Base-by-base conservation (phyloP, 148 eudicot genomes). In the Mesembryanthemum crystallinum region DNA sequence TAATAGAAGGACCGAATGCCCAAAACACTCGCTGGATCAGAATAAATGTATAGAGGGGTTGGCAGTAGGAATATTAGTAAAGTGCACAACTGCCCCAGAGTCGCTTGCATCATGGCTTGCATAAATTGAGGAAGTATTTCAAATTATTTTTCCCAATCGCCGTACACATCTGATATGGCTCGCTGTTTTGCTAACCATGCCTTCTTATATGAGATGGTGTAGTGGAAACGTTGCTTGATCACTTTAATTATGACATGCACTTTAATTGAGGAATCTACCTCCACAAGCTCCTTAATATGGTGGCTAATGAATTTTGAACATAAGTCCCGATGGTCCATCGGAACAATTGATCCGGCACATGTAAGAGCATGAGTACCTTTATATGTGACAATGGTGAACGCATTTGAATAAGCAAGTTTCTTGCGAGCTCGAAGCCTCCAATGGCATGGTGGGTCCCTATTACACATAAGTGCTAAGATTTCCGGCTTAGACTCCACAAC, bases 71-170 rank as follows among this genome's bases (percentile, higher is more conserved):
- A 24, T 25, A 49, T 47, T 25, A 47, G 2, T 17, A 45, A 45
- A 69, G 2, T 69, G 21, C 2, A 69, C 59, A 69, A 69, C 28
- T 5, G 59, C 47, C 12, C 73, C 37, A 18, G 73, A 33, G n/a
- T 69, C 47, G 73, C 58, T 32, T 32, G 45, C 11, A 54, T 54
- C 42, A 71, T 29, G 12, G 63, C 62, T 32, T 71, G 62, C 62
- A 71, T 71, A 14, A 52, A 54, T 10, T 20, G 47, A 7, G 74
- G 74, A 20, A 71, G 63, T 3, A 7, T 12, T 55, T 71, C 35
- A 32, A 5, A 71, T 24, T 63, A 71, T n/a, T 57, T 55, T 6
- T 71, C 63, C 63, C 64, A 71, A 57, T 71, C 64, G 29, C 74
- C 62, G 54, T 28, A 71, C n/a, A 72, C 8, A 57, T 57, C 8